phyloP scores from a whole-genome alignment of 257 asterid genomes.

The Orobanche coerulescens region DNA sequence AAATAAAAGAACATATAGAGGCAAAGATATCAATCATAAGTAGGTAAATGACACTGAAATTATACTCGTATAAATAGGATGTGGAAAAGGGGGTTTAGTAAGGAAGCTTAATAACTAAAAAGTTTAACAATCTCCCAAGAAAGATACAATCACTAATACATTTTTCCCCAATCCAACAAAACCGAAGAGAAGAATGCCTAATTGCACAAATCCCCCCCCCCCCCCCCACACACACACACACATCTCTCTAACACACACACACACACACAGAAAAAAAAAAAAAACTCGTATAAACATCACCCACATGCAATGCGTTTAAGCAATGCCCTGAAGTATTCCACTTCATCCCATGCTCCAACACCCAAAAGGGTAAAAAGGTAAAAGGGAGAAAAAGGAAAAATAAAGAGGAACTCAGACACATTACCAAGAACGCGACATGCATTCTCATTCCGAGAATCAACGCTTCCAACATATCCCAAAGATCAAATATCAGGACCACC shows the following conservation, averaged over 20 bases:
- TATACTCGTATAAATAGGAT: background rate
- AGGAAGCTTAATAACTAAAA: background rate
- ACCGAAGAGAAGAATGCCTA: background rate
- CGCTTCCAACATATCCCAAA: conserved; percentile 8
- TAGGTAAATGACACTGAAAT: background rate
- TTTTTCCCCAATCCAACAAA: background rate
- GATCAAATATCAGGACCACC: background rate
- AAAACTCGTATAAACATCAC: background rate
- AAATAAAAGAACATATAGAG: background rate
- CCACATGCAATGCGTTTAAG: conserved; percentile 4
- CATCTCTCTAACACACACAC: too few species aligned
- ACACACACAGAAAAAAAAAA: too few species aligned
- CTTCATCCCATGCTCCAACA: background rate
- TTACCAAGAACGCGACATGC: conserved; percentile 16
- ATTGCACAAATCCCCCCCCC: background rate
- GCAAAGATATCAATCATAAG: background rate
- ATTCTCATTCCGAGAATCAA: conserved; percentile 10
- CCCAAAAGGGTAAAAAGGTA: background rate
- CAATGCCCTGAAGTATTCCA: background rate
- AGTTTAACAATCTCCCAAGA: too few species aligned
- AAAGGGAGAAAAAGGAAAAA: background rate
- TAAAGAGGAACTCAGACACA: background rate
- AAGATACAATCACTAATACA: background rate
- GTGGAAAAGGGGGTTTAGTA: background rate
- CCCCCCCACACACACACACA: too few species aligned